phyloP scores from a whole-genome alignment of 2,329 filamentous ascomycete species.

The Mycosphaerella sp. region DNA sequence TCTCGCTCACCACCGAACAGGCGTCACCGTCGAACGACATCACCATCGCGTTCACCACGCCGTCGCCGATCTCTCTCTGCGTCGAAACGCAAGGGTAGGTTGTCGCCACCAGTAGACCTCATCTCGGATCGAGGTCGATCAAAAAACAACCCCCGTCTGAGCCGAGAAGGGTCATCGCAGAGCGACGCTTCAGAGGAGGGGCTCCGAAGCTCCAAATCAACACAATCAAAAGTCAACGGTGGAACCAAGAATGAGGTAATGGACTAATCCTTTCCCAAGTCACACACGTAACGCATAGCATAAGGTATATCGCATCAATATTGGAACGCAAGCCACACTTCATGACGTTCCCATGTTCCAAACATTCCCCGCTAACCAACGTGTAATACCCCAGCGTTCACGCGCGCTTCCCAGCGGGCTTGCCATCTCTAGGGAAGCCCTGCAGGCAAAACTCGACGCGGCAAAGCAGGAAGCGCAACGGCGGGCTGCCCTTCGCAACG shows the following conservation, averaged over 20 bases:
- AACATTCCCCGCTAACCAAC: slow-evolving; percentile 2
- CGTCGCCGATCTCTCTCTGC: slow-evolving; percentile 21
- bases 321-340: slow-evolving; percentile 5
- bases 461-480: slow-evolving; percentile 9
- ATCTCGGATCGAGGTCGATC: background rate
- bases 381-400: background rate
- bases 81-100: slow-evolving; percentile 20
- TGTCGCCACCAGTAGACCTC: background rate
- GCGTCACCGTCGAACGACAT: slow-evolving; percentile 63
- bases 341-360: background rate
- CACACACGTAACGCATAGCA: slow-evolving; percentile 3
- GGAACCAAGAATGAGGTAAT: slow-evolving; percentile 12
- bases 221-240: slow-evolving; percentile 6
- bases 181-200: slow-evolving; percentile 7
- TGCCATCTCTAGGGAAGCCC: slow-evolving; percentile 13
- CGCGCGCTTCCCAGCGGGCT: slow-evolving; percentile 5
- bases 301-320: background rate
- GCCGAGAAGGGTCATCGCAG: slow-evolving; percentile 15
- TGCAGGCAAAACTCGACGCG: slow-evolving; percentile 8
- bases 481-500: background rate
- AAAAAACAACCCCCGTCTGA: slow-evolving; percentile 12
- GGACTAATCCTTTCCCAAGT: background rate
- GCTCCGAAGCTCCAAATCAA: slow-evolving; percentile 4
- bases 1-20: slow-evolving; percentile 54
- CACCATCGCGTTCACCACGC: slow-evolving; percentile 33